phyloP scores from a whole-genome alignment of 2,329 filamentous ascomycete species.

The Colletotrichum aenigma region DNA sequence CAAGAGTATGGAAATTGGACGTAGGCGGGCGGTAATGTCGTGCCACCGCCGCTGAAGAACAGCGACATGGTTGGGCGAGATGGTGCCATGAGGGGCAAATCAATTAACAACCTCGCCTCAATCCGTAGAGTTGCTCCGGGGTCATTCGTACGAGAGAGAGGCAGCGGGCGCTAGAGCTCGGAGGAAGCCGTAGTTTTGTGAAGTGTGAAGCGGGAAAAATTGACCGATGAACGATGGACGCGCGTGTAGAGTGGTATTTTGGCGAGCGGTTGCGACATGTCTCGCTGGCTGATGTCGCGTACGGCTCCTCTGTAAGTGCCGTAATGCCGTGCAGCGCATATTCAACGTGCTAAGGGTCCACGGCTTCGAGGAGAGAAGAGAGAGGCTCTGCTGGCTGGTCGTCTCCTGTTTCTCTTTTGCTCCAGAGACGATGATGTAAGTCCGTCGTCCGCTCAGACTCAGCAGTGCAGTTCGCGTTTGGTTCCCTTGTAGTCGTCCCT shows the following conservation, averaged over 20 bases:
- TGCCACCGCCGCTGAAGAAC: background rate
- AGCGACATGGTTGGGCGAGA: background rate
- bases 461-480: background rate
- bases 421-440: background rate
- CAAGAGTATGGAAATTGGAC: constrained; percentile 15
- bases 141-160: background rate
- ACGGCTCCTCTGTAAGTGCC: background rate
- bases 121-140: background rate
- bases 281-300: background rate
- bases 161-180: background rate
- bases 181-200: background rate
- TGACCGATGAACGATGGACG: background rate
- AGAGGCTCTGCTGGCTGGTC: background rate
- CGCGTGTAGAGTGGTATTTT: background rate
- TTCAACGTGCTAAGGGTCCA: background rate
- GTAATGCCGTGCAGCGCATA: background rate
- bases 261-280: background rate
- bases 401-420: background rate
- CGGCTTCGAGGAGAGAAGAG: background rate
- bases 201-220: background rate
- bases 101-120: background rate
- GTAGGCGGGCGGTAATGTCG: background rate
- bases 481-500: background rate
- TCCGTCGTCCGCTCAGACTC: background rate
- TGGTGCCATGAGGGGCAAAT: background rate